phyloP scores from a whole-genome alignment of 1,284 basidiomycete species.

The Rhodotorula sp. region DNA sequence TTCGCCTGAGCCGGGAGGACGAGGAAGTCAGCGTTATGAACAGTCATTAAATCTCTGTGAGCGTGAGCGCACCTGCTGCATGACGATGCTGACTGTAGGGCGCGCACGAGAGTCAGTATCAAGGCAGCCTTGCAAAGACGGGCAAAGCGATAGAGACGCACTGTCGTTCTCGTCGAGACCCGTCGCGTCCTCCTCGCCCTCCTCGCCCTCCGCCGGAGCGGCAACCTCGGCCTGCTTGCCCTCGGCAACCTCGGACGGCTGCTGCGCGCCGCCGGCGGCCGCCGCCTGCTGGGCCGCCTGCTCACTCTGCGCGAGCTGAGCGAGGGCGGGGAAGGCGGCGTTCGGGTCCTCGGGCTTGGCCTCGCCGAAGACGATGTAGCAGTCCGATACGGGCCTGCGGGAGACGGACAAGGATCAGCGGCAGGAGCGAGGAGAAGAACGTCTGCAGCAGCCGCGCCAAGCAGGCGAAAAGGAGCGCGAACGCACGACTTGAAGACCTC shows the following conservation, averaged over 20 bases:
- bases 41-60: too few species aligned
- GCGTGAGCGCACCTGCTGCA: too few species aligned
- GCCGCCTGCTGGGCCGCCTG: constrained; percentile 55
- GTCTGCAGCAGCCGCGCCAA: background rate
- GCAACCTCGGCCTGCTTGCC: constrained; percentile 1
- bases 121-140: constrained; percentile 3
- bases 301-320: constrained; percentile 15
- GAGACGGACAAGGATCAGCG: background rate
- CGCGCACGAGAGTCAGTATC: too few species aligned
- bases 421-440: background rate
- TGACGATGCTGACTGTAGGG: too few species aligned
- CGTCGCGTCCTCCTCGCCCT: constrained; percentile 49
- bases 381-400: constrained; percentile 75
- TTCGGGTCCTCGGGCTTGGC: constrained; percentile 64
- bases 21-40: too few species aligned
- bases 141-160: background rate
- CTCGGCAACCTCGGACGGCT: constrained; percentile 21
- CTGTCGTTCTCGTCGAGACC: constrained; percentile 82
- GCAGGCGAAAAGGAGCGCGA: background rate
- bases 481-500: constrained; percentile 89
- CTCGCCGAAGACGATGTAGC: constrained; percentile 98
- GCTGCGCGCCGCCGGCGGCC: constrained; percentile 46
- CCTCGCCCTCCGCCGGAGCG: constrained; percentile 40
- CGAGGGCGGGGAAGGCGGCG: constrained; percentile 18
- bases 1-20: constrained; percentile 50